A percentile compares a stretch with the other conserved stretches of the same genome.
These are phyloP conservation scores for Scedosporium minutisporum DNA, from an alignment of 2,329 filamentous ascomycete genomes.

Conservation along the genomic window DNA sequence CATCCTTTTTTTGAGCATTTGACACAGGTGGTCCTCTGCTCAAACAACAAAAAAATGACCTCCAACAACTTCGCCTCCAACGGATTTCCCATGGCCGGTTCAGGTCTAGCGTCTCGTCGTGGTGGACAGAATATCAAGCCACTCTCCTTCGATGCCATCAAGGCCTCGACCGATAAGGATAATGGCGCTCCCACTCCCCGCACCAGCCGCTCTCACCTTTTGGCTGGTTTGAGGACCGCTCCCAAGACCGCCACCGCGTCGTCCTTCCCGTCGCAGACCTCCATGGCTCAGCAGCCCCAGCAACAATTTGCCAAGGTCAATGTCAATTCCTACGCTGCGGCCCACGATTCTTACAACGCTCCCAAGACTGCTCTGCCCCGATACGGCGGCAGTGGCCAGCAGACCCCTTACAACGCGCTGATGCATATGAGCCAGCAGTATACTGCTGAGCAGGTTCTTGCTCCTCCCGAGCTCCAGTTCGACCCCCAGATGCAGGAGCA, in stretches of 20 bases:
- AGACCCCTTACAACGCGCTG: conserved; percentile 18
- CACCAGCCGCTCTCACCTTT: conserved; percentile 87
- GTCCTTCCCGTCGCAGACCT: conserved; percentile 43
- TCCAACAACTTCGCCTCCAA: conserved; percentile 69
- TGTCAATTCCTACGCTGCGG: conserved; percentile 33
- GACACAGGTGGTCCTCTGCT: conserved; percentile 94
- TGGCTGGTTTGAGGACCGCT: conserved; percentile 86
- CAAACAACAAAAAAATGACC: conserved; percentile 51
- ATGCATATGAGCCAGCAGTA: conserved; percentile 35
- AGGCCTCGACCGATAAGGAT: conserved; percentile 59
- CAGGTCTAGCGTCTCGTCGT: conserved; percentile 74
- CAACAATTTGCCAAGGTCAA: conserved; percentile 35
- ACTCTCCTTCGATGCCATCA: conserved; percentile 65
- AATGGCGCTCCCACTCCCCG: conserved; percentile 71
- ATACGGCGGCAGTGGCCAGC: conserved; percentile 21
- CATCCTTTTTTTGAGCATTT: conserved; percentile 43
- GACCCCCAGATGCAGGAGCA: conserved; percentile 58
- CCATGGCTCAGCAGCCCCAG: conserved; percentile 46
- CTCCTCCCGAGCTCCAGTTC: conserved; percentile 71
- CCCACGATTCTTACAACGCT: conserved; percentile 32
- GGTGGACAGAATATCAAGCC: conserved; percentile 86
- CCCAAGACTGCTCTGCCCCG: conserved; percentile 51
- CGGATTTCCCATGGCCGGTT: conserved; percentile 65
- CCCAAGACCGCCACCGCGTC: conserved; percentile 74
- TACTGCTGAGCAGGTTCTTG: conserved; percentile 83